phyloP scores from a whole-genome alignment of 2,329 filamentous ascomycete genomes.

The Mycocentrospora acerina region DNA sequence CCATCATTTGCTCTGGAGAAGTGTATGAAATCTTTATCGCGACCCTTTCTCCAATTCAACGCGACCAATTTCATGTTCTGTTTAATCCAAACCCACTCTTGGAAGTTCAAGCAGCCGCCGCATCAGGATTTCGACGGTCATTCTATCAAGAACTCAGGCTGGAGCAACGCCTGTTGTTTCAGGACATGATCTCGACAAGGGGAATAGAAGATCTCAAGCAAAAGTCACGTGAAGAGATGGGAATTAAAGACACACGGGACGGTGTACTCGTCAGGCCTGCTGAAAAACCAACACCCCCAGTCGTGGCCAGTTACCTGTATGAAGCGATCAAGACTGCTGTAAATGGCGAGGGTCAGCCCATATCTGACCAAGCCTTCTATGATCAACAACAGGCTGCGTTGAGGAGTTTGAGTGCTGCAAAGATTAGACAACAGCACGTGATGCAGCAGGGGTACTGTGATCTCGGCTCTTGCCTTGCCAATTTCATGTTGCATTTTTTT shows the following conservation, averaged over 20 bases:
- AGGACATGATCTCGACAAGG: conserved; percentile 3
- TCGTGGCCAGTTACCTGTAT: conserved; percentile 9
- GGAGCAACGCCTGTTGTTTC: conserved; percentile 3
- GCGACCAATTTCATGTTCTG: not conserved
- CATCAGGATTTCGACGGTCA: not conserved
- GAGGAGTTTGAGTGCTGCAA: conserved; percentile 5
- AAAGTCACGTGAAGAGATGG: not conserved
- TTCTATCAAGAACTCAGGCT: not conserved
- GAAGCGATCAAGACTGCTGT: conserved; percentile 8
- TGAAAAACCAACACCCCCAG: no score
- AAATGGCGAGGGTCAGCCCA: not conserved
- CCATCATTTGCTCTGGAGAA: conserved; percentile 2
- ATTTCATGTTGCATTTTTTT: no score
- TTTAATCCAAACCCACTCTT: not conserved
- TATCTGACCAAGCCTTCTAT: not conserved
- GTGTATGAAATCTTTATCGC: conserved; percentile 1
- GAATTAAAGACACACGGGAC: no score
- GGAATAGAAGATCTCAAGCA: not conserved
- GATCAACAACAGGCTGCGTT: not conserved
- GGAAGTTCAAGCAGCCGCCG: not conserved
- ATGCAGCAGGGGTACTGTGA: not conserved
- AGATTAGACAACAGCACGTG: conserved; percentile 1
- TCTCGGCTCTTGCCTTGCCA: not conserved
- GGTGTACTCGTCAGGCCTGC: no score
- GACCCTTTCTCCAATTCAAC: not conserved